Conservation (phyloP, 2,329 filamentous ascomycete species). For the Diaporthe helianthi region DNA sequence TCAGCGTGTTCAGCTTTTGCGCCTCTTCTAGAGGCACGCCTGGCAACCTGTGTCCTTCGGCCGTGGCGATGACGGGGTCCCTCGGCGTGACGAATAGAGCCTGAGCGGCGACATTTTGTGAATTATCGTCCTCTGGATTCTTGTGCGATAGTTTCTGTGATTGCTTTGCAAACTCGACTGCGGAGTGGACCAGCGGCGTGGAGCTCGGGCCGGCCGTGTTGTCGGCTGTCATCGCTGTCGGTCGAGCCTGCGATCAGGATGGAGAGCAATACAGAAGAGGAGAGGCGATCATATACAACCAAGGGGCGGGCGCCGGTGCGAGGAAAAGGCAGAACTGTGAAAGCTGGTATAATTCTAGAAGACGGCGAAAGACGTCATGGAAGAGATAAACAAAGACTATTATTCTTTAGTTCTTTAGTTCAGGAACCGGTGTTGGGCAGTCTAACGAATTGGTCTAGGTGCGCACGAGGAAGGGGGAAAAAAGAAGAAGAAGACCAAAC, state of each 20-base stretch:
- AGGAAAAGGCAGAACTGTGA: neutral
- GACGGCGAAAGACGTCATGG: slow-evolving; percentile 16
- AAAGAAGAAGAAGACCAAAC: neutral
- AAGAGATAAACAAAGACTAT: slow-evolving; percentile 15
- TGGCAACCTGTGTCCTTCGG: slow-evolving; percentile 70
- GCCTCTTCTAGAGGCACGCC: slow-evolving; percentile 75
- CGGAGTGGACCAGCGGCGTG: slow-evolving; percentile 45
- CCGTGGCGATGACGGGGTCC: slow-evolving; percentile 74
- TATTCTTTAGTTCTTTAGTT: slow-evolving; percentile 12
- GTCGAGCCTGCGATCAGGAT: neutral
- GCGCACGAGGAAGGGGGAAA: neutral
- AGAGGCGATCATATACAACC: neutral
- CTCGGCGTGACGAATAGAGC: slow-evolving; percentile 72
- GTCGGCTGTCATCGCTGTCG: slow-evolving; percentile 18
- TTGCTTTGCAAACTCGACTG: slow-evolving; percentile 66
- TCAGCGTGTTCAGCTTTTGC: slow-evolving; percentile 70
- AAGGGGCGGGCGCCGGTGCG: neutral
- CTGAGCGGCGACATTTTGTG: slow-evolving; percentile 61
- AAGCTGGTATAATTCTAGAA: neutral
- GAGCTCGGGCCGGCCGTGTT: neutral
- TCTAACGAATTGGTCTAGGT: neutral
- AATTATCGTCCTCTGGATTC: slow-evolving; percentile 41
- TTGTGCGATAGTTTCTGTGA: slow-evolving; percentile 62
- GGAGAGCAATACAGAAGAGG: neutral
- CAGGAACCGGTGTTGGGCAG: neutral